Evolutionary conservation across 2,329 filamentous ascomycete genomes (phyloP).

Genomic region (Pseudocercospora vitis): DNA sequence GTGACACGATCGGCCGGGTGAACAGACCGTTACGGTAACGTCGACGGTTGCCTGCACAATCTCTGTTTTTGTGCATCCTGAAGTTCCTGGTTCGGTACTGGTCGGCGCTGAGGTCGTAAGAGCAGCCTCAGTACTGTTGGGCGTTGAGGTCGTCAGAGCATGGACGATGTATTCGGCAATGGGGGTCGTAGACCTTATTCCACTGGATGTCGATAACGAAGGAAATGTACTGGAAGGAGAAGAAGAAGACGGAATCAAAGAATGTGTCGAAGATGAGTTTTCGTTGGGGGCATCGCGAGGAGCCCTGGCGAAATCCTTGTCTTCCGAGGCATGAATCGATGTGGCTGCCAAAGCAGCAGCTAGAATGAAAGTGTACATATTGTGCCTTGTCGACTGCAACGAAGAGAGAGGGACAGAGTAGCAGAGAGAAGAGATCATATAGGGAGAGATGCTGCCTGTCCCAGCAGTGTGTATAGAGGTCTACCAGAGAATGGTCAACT

Average conservation of each 20-base stretch:
- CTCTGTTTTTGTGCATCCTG: slow-evolving; percentile 3
- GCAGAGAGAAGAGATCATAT: neutral
- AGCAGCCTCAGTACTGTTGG: neutral
- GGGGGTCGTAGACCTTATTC: neutral
- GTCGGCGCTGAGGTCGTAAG: neutral
- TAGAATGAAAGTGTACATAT: slow-evolving; percentile 7
- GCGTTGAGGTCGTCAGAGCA: slow-evolving; percentile 4
- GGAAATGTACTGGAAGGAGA: neutral
- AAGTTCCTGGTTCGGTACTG: neutral
- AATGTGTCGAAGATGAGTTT: neutral
- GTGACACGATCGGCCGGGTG: slow-evolving; percentile 6
- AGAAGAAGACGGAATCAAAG: neutral
- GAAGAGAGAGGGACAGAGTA: neutral
- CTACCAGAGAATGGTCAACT: neutral
- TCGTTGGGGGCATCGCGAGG: neutral
- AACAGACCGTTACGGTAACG: slow-evolving; percentile 9
- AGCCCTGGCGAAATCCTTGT: neutral
- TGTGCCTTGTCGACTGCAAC: neutral
- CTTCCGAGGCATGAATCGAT: slow-evolving; percentile 4
- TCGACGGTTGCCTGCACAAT: slow-evolving; percentile 9
- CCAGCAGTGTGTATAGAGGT: neutral
- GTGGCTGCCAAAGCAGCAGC: slow-evolving; percentile 10
- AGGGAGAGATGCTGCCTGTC: neutral
- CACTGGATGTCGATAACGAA: neutral
- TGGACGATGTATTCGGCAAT: slow-evolving; percentile 2